These are phyloP conservation scores for Euphorbia schlechtendalii DNA, from an alignment of 441 rosid species.

Conservation along the genomic window DNA sequence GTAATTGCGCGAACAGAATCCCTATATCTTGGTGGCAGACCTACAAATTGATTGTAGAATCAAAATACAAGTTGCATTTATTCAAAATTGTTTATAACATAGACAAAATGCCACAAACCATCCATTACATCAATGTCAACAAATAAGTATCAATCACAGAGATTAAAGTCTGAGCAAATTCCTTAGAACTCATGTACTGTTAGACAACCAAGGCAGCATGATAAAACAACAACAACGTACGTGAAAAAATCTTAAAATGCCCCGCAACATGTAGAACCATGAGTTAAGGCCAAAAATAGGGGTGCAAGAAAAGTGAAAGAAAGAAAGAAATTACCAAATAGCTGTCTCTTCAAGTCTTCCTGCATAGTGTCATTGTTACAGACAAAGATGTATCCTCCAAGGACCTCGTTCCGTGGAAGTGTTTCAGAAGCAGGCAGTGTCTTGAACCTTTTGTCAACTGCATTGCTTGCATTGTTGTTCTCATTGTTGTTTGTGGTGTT, in stretches of 20 bases:
- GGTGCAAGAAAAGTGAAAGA: not conserved
- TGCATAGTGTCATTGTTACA: conserved; percentile 58
- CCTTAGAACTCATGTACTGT: no score
- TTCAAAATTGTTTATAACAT: not conserved
- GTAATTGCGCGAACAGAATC: conserved; percentile 97
- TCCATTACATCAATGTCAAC: not conserved
- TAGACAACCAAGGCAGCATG: not conserved
- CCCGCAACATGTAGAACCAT: not conserved
- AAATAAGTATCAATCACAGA: not conserved
- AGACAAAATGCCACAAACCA: not conserved
- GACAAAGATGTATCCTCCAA: conserved; percentile 96
- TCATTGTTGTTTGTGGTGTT: conserved; percentile 41
- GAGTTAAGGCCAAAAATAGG: not conserved
- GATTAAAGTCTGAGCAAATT: not conserved
- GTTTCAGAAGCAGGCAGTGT: conserved; percentile 91
- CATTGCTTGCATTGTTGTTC: conserved; percentile 38
- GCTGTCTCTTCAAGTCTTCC: conserved; percentile 55
- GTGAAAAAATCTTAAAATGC: no score
- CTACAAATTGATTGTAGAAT: conserved; percentile 31
- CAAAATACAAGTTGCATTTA: conserved; percentile 9
- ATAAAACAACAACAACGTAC: no score
- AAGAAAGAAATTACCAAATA: conserved; percentile 54
- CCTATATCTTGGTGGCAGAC: conserved; percentile 94
- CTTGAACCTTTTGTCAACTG: conserved; percentile 85
- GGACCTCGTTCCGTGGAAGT: conserved; percentile 89